Evolutionary conservation across 768 basidiomycete species (phyloP).

Genomic region (Flagelloscypha sp.): DNA sequence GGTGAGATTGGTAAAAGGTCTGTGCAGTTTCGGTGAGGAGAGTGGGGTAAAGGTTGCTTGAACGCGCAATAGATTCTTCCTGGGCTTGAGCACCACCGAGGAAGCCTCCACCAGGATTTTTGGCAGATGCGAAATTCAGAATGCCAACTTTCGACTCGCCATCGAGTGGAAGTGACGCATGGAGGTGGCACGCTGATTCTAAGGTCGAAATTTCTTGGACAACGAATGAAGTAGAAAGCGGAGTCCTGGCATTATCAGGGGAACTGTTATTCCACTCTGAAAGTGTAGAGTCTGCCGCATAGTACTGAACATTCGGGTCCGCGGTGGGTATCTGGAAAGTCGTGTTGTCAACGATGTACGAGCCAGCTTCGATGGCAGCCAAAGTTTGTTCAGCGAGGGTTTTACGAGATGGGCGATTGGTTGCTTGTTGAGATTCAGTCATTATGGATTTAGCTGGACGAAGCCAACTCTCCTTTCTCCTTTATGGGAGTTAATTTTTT

Average conservation of each 20-base stretch:
- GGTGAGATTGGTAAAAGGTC: conserved; percentile 41
- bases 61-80: conserved; percentile 50
- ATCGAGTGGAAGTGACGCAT: conserved; percentile 8
- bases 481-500: no score
- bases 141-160: conserved; percentile 31
- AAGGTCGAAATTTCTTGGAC: conserved; percentile 41
- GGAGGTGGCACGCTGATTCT: conserved; percentile 29
- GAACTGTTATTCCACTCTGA: conserved; percentile 25
- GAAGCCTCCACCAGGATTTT: conserved; percentile 49
- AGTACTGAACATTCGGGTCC: no score
- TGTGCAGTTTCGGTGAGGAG: conserved; percentile 36
- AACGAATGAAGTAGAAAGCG: conserved; percentile 10
- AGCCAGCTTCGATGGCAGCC: no score
- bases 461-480: no score
- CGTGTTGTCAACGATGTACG: no score
- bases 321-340: no score
- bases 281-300: conserved; percentile 29
- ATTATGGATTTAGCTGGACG: no score
- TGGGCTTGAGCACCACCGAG: conserved; percentile 45
- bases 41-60: conserved; percentile 43
- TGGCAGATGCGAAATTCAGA: conserved; percentile 53
- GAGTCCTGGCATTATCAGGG: conserved; percentile 4
- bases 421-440: no score
- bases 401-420: no score
- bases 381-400: no score